Percentiles rank a stretch among this genome's conserved stretches.
phyloP scores from a whole-genome alignment of 2,329 filamentous ascomycete species.

The Colletotrichum agaves region DNA sequence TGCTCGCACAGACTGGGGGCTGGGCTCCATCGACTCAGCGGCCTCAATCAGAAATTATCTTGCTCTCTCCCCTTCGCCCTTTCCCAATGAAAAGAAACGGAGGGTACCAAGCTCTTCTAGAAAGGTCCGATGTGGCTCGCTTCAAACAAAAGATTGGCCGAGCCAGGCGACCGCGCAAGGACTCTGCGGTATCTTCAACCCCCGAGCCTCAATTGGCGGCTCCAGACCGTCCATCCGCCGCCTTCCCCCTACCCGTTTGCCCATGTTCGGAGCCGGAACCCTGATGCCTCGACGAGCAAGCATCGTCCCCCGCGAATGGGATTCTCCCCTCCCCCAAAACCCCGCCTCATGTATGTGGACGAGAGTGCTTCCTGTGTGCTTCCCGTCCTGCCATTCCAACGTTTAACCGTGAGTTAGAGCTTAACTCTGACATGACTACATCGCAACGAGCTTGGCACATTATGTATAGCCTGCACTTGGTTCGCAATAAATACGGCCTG shows the following conservation, averaged over 20 bases:
- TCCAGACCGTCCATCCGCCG: neutral
- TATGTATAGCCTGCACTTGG: neutral
- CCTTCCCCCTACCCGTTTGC: neutral
- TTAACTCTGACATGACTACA: slow-evolving; percentile 7
- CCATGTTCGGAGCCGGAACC: slow-evolving; percentile 16
- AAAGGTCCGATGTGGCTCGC: slow-evolving; percentile 22
- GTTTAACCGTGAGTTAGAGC: neutral
- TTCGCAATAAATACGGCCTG: no score
- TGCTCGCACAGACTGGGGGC: slow-evolving; percentile 4
- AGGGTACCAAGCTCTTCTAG: slow-evolving; percentile 25
- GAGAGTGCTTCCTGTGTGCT: neutral
- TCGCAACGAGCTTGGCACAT: neutral
- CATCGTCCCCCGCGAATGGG: neutral
- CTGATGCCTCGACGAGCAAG: neutral
- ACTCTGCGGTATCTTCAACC: slow-evolving; percentile 10
- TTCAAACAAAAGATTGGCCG: slow-evolving; percentile 31
- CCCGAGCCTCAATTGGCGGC: slow-evolving; percentile 13
- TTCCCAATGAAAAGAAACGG: neutral
- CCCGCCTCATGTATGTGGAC: neutral
- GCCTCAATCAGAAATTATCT: neutral
- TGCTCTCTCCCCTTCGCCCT: neutral
- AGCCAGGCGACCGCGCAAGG: slow-evolving; percentile 12
- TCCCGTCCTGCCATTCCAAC: neutral
- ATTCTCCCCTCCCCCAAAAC: neutral
- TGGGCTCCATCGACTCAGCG: neutral